Conservation (phyloP, 1,139 yeast genomes). For the Insectozyma bohioensis region DNA sequence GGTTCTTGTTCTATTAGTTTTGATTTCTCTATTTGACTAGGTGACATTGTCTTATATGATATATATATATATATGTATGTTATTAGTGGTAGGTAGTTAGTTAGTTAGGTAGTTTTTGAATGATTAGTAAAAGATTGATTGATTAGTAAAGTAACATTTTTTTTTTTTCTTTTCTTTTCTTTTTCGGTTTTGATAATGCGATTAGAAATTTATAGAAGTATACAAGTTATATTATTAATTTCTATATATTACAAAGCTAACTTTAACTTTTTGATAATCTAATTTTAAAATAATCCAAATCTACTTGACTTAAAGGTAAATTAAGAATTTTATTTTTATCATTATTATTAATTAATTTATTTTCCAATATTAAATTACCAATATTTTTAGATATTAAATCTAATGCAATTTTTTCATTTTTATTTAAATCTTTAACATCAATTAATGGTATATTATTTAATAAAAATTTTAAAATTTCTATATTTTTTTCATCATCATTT, state of each 20-base stretch:
- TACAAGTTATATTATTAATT: too few relatives aligned
- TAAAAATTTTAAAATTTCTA: conserved; percentile 25
- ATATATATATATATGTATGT: conserved; percentile 1
- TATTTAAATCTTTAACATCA: conserved; percentile 19
- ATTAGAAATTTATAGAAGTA: neutral
- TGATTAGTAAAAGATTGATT: too few relatives aligned
- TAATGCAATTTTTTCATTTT: conserved; percentile 44
- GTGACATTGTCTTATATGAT: conserved; percentile 20
- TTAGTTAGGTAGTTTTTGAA: too few relatives aligned
- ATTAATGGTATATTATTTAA: conserved; percentile 47
- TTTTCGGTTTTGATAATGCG: neutral
- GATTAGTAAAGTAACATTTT: too few relatives aligned
- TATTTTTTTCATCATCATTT: conserved; percentile 17
- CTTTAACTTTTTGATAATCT: conserved; percentile 14
- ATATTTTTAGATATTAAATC: conserved; percentile 51
- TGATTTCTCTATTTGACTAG: conserved; percentile 19
- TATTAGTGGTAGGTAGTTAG: too few relatives aligned
- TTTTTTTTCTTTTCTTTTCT: too few relatives aligned
- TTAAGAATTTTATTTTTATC: conserved; percentile 26
- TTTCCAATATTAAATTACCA: conserved; percentile 39
- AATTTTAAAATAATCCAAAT: conserved; percentile 35
- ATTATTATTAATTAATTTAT: conserved; percentile 15
- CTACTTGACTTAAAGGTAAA: conserved; percentile 50
- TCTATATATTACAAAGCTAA: too few relatives aligned
- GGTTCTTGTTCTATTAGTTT: conserved; percentile 64